Conservation (phyloP, 805 yeast genomes). For the Yamadazyma olivae region DNA sequence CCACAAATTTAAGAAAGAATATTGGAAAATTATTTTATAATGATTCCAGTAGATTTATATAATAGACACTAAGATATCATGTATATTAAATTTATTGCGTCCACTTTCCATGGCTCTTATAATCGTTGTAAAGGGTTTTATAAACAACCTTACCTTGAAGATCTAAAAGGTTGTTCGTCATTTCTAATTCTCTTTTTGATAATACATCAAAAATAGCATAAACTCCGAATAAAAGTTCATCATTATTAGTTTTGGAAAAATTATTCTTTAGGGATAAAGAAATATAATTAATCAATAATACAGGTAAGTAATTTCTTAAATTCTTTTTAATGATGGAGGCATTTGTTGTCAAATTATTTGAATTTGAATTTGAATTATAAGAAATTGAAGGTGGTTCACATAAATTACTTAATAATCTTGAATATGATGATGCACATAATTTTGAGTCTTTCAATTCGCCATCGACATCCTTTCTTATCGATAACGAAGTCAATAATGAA, state of each 20-base stretch:
- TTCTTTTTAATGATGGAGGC: conserved; percentile 57
- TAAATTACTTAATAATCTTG: conserved; percentile 61
- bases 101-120: conserved; percentile 82
- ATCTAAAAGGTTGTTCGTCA: conserved; percentile 66
- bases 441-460: conserved; percentile 3
- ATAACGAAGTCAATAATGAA: conserved; percentile 48
- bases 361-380: conserved; percentile 9
- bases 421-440: conserved; percentile 26
- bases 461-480: conserved; percentile 16
- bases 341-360: conserved; percentile 28
- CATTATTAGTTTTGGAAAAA: conserved; percentile 45
- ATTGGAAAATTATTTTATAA: conserved; percentile 28
- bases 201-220: conserved; percentile 66
- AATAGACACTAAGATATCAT: not conserved
- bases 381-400: conserved; percentile 63
- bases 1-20: conserved; percentile 17
- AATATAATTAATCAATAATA: conserved; percentile 58
- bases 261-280: conserved; percentile 48
- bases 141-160: conserved; percentile 64
- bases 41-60: conserved; percentile 27
- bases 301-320: conserved; percentile 61
- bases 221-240: conserved; percentile 51
- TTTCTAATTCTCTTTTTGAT: conserved; percentile 61
- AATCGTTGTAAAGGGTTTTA: conserved; percentile 66
- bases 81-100: conserved; percentile 31